Conservation (phyloP, 202 grass and related monocot genomes). For the Eragrostis tef region DNA sequence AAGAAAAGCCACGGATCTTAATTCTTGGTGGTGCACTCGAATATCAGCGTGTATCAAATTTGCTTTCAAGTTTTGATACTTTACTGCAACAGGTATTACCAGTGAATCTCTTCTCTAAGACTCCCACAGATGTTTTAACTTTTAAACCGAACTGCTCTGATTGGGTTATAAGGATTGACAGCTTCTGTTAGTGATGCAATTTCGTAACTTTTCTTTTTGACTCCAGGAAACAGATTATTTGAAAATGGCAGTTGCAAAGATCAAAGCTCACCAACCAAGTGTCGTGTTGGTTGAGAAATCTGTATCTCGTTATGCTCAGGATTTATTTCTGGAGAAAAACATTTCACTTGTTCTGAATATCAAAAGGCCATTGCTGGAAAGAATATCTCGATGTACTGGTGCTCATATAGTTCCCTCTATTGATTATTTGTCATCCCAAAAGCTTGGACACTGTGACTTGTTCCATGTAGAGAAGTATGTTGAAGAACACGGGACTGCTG, state of each 20-base stretch:
- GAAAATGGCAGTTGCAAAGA: conserved; percentile 97
- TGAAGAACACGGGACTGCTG: conserved; percentile 84
- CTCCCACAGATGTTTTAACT: conserved; percentile 35
- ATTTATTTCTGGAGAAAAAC: conserved; percentile 83
- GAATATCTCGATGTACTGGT: conserved; percentile 92
- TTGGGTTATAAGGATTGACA: conserved; percentile 25
- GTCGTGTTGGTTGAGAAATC: conserved; percentile 95
- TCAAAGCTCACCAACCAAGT: conserved; percentile 89
- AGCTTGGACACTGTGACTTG: conserved; percentile 87
- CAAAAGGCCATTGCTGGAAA: conserved; percentile 87
- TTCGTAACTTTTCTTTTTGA: conserved; percentile 36
- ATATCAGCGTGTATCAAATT: conserved; percentile 95
- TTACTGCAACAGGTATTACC: conserved; percentile 87
- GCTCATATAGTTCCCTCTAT: conserved; percentile 91
- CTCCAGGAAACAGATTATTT: conserved; percentile 95
- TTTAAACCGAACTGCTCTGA: conserved; percentile 14
- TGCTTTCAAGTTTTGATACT: conserved; percentile 99
- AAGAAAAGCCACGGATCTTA: conserved; percentile 76
- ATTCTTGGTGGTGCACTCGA: conserved; percentile 96
- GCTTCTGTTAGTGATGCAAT: conserved; percentile 41
- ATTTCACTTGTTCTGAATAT: conserved; percentile 98
- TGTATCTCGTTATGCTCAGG: conserved; percentile 89
- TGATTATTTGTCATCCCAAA: conserved; percentile 84
- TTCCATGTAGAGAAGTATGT: conserved; percentile 97
- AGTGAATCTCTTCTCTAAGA: conserved; percentile 30